Base-by-base conservation (phyloP, 257 asterid species). In the Echium plantagineum region DNA sequence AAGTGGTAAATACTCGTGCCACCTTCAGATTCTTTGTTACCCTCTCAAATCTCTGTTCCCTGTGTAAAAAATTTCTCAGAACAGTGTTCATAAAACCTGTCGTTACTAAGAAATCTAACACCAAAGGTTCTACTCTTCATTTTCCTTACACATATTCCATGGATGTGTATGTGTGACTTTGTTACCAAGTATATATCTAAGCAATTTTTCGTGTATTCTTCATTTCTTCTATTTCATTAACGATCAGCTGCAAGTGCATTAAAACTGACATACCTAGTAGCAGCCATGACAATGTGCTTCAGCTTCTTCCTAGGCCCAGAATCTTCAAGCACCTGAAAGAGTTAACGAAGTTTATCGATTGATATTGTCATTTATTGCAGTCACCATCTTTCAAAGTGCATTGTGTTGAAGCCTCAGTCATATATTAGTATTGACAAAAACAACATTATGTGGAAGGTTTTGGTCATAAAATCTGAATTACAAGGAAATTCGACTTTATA, bases 1-100 rank as follows among this genome's bases (percentile, higher is more conserved):
- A 70, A 9, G 98, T 90, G 24, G 83, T 83, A 64, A 90, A 87
- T 2, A 87, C 95, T 73, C 98, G 83, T 31, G 98, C 94, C 71
- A 90, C 96, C 80, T 90, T 89, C 64, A 93, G 82, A 73, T 93
- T 89, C 91, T 84, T 93, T 1, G 97, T 89, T 61, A 93, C 95
- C 79, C 97, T 84, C 71, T 93, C 84, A 58, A 93, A 78, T 70
- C 97, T 83, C 79, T 93, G 96, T 48, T 89, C 97, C 73, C 99
- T 93, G 63, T n/a, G n/a, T n/a, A n/a, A n/a, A n/a, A n/a, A n/a
- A n/a, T n/a, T n/a, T n/a, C n/a, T n/a, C n/a, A n/a, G n/a, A n/a
- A n/a, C n/a, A n/a, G n/a, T n/a, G n/a, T n/a, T n/a, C n/a, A n/a
- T n/a, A n/a, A n/a, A n/a, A n/a, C n/a, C n/a, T n/a, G n/a, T n/a